These are phyloP conservation scores for Leccinum variicolor DNA, from an alignment of 768 basidiomycete genomes.

Conservation along the genomic window DNA sequence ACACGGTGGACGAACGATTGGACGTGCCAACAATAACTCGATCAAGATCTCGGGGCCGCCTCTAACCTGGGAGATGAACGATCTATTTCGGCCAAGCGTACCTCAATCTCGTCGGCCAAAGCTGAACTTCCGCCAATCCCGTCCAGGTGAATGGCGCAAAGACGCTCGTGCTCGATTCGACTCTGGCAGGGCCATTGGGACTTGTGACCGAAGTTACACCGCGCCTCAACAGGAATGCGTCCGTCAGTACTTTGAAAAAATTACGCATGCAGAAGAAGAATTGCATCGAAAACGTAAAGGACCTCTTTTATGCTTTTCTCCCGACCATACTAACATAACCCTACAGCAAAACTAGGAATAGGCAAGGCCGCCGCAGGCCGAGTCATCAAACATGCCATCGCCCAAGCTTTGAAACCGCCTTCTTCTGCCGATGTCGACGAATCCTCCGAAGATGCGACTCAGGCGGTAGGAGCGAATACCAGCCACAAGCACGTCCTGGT, in stretches of 20 bases:
- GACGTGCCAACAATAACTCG: constrained; percentile 55
- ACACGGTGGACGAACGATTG: constrained; percentile 67
- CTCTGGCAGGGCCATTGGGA: too few species aligned
- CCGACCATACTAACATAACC: too few species aligned
- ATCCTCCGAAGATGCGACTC: too few species aligned
- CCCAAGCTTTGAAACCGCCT: constrained; percentile 48
- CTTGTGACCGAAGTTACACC: too few species aligned
- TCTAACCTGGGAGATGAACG: constrained; percentile 79
- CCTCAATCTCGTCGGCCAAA: constrained; percentile 48
- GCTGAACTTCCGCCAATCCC: constrained; percentile 63
- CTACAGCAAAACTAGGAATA: constrained; percentile 44
- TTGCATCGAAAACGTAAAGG: constrained; percentile 46
- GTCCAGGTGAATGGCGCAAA: too few species aligned
- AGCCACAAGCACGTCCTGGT: too few species aligned
- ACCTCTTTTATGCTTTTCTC: background rate
- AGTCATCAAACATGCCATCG: constrained; percentile 82
- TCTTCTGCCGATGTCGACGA: constrained; percentile 24
- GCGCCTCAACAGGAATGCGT: too few species aligned
- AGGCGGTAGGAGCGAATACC: too few species aligned
- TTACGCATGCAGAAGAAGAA: constrained; percentile 71
- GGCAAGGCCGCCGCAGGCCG: constrained; percentile 79
- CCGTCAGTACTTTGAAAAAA: too few species aligned
- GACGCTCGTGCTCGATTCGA: too few species aligned
- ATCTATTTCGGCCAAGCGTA: constrained; percentile 27
- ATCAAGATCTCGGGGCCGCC: constrained; percentile 62